Conservation (phyloP, 23 red algal genomes). For the Chondrus crispus region DNA sequence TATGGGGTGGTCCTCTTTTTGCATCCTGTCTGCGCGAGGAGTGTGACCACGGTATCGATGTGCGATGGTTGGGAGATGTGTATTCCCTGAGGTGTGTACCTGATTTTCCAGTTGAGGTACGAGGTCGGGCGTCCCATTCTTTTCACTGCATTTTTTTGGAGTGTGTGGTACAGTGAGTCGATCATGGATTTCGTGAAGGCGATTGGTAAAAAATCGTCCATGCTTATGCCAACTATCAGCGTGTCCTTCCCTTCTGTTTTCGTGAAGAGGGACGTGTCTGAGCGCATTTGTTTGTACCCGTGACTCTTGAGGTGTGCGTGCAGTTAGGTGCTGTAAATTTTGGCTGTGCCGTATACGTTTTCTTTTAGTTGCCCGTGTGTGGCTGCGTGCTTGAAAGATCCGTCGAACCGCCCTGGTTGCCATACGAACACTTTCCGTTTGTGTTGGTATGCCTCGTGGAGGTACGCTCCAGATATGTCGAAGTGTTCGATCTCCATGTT, state of each 20-base stretch:
- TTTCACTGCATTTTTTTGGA: too few relatives aligned
- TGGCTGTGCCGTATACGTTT: neutral
- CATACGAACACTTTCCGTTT: neutral
- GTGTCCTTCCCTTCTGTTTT: neutral
- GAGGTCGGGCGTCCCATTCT: too few relatives aligned
- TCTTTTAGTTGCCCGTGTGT: neutral
- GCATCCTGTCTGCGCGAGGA: too few relatives aligned
- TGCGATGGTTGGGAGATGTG: too few relatives aligned
- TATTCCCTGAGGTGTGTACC: too few relatives aligned
- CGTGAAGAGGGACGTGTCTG: neutral
- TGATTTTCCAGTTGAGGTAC: too few relatives aligned
- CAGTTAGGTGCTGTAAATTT: neutral
- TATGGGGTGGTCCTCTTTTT: too few relatives aligned
- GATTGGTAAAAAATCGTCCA: neutral
- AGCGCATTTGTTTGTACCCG: neutral
- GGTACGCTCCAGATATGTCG: conserved; percentile 10
- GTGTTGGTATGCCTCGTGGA: neutral
- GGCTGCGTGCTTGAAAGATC: neutral
- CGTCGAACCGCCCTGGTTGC: neutral
- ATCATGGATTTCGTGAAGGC: neutral
- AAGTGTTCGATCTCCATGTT: neutral
- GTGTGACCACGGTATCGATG: too few relatives aligned
- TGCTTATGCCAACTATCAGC: neutral
- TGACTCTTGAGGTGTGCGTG: neutral
- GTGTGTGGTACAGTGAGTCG: neutral